Evolutionary conservation across 2,329 filamentous ascomycete genomes (phyloP).

Genomic region (Clonostachys rhizophaga): DNA sequence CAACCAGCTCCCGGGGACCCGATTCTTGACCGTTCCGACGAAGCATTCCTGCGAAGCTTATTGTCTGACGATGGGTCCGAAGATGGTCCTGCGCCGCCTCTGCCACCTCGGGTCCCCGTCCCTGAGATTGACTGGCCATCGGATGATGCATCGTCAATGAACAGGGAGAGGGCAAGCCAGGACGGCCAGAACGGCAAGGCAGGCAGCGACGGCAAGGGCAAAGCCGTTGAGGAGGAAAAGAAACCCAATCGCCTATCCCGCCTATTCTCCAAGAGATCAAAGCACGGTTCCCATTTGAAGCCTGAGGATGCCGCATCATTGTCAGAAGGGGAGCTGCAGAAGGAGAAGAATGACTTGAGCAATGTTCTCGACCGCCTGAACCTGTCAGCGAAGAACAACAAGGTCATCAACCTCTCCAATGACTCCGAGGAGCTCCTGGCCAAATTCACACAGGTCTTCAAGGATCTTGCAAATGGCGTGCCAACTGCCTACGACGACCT

Average conservation of each 20-base stretch:
- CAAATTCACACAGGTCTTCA: slow-evolving; percentile 85
- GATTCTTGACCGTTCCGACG: slow-evolving; percentile 51
- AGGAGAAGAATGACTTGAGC: slow-evolving; percentile 67
- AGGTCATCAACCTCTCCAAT: slow-evolving; percentile 76
- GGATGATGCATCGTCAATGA: slow-evolving; percentile 17
- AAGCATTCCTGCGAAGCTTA: slow-evolving; percentile 52
- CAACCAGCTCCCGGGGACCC: slow-evolving; percentile 23
- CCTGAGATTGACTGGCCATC: slow-evolving; percentile 44
- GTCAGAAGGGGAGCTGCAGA: slow-evolving; percentile 5
- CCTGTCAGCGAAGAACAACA: slow-evolving; percentile 73
- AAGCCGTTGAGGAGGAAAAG: not conserved
- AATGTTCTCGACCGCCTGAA: slow-evolving; percentile 80
- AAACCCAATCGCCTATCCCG: slow-evolving; percentile 26
- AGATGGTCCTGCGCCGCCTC: slow-evolving; percentile 41
- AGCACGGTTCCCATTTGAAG: slow-evolving; percentile 27
- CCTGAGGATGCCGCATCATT: slow-evolving; percentile 22
- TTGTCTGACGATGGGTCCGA: slow-evolving; percentile 27
- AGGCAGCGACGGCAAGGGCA: not conserved
- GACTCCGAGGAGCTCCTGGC: slow-evolving; percentile 79
- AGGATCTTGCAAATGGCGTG: slow-evolving; percentile 86
- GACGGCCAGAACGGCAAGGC: not conserved
- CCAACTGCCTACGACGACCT: slow-evolving; percentile 92
- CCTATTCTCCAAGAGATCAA: slow-evolving; percentile 29
- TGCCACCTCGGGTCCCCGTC: slow-evolving; percentile 48
- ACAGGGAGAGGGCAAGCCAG: slow-evolving; percentile 6